Base-by-base conservation (phyloP, 2,329 filamentous ascomycete genomes). In the Colletotrichum musae region DNA sequence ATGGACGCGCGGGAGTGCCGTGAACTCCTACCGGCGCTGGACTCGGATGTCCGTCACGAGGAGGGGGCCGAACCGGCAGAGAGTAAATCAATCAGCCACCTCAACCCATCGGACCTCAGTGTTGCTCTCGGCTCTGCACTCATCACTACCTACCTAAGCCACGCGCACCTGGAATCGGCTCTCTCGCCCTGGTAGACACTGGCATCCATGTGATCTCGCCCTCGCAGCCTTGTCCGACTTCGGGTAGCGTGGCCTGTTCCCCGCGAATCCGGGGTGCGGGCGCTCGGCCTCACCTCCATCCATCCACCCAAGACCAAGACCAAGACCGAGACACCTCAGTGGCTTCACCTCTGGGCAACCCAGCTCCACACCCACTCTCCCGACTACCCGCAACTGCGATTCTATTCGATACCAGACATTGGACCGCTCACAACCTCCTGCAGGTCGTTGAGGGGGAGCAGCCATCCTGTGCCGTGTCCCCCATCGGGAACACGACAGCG, bases 321-420 rank as follows among this genome's bases (percentile, higher is more conserved):
- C 21, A 24, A 24, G 21, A 24, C 21, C 21, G 21, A 24, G 21
- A 24, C 21, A 24, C 21, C 21, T 24, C 21, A 24, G 21, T 24
- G 21, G 21, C 21, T 24, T 24, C 12, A 15, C n/a, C 15, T 28
- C 24, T 58, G 54, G n/a, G 16, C 16, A 9, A 18, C 47, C 16
- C 26, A 36, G 6, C 26, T 53, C 62, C 52, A 48, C 58, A 48
- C n/a, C 39, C 36, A 26, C 45, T 67, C 58, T 54, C 52, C 53
- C 53, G 59, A 67, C 32, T 18, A 48, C 41, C 51, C 47, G 53
- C 24, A 21, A 53, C 32, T n/a, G n/a, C 24, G 32, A 21, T 66
- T n/a, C 50, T 45, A 69, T 69, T 69, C 50, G 66, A 60, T 59
- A 69, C 66, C 66, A 60, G 26, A 66, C 32, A 28, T 48, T 3